These are phyloP conservation scores for Phytophthora fragariae DNA, from an alignment of 352 stramenopile species.

Conservation along the genomic window DNA sequence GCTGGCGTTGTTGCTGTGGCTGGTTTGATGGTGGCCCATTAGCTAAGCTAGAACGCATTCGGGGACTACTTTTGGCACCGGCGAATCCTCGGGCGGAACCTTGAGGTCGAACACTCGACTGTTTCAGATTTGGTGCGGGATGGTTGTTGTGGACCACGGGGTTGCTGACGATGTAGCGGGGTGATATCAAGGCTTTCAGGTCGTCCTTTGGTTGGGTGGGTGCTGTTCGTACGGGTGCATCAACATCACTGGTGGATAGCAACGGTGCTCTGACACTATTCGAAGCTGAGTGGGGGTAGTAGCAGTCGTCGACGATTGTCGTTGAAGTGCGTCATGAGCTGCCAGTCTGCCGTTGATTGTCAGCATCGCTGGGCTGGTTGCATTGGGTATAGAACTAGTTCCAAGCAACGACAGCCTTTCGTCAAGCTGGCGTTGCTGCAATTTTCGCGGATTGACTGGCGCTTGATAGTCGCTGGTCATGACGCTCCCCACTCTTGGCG, in stretches of 20 bases:
- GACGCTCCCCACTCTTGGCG: slow-evolving; percentile 9
- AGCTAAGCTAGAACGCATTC: slow-evolving; percentile 20
- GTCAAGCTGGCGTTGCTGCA: slow-evolving; percentile 14
- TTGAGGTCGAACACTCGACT: slow-evolving; percentile 25
- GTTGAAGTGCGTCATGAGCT: slow-evolving; percentile 15
- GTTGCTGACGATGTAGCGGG: slow-evolving; percentile 31
- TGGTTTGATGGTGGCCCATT: slow-evolving; percentile 14
- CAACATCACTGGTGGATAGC: not conserved
- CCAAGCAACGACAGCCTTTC: slow-evolving; percentile 12
- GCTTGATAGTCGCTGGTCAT: slow-evolving; percentile 23
- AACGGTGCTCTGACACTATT: not conserved
- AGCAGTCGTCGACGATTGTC: slow-evolving; percentile 9
- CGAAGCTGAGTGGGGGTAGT: not conserved
- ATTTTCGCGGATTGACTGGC: slow-evolving; percentile 9
- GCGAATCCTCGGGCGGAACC: slow-evolving; percentile 25
- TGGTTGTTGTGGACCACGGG: slow-evolving; percentile 20
- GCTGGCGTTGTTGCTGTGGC: slow-evolving; percentile 15
- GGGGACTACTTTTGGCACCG: slow-evolving; percentile 11
- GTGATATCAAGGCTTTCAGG: slow-evolving; percentile 33
- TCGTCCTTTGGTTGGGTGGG: slow-evolving; percentile 17
- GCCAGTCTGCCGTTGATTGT: slow-evolving; percentile 27
- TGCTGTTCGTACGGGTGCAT: not conserved
- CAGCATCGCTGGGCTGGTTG: slow-evolving; percentile 3
- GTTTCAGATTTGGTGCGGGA: slow-evolving; percentile 24
- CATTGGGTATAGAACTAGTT: not conserved